A percentile compares a stretch with the other conserved stretches of the same genome.
Evolutionary conservation across 441 rosid genomes (phyloP).

Genomic region (Erodium chrysanthum): DNA sequence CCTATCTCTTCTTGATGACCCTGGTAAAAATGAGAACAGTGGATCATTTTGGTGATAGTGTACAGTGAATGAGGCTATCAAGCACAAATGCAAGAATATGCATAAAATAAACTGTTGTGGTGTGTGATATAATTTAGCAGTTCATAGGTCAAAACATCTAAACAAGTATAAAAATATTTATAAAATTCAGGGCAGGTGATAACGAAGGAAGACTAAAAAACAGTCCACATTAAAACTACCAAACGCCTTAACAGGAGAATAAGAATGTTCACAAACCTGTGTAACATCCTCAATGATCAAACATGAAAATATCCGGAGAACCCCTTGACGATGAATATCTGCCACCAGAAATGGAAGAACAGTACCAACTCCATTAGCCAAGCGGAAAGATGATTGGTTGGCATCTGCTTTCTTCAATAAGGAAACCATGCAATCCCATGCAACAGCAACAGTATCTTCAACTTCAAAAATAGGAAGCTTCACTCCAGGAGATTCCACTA

Average conservation of each 20-base stretch:
- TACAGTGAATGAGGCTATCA: constrained; percentile 8
- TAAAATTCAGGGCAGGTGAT: constrained; percentile 1
- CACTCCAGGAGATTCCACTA: constrained; percentile 71
- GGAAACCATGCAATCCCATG: constrained; percentile 97
- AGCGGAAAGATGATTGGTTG: constrained; percentile 81
- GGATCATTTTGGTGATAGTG: constrained; percentile 12
- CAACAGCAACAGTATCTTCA: constrained; percentile 69
- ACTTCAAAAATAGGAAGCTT: constrained; percentile 79
- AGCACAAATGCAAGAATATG: background rate
- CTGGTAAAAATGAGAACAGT: constrained; percentile 34
- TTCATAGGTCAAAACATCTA: background rate
- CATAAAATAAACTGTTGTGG: background rate
- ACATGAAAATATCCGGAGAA: constrained; percentile 84
- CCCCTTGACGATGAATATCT: constrained; percentile 80
- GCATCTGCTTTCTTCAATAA: constrained; percentile 94
- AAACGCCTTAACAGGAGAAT: constrained; percentile 12
- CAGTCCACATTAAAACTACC: constrained; percentile 13
- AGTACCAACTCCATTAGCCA: constrained; percentile 73
- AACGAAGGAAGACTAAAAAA: constrained; percentile 5
- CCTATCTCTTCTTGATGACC: constrained; percentile 90
- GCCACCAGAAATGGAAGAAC: constrained; percentile 90
- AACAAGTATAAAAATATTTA: background rate
- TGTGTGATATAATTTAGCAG: background rate
- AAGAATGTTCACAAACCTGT: constrained; percentile 48
- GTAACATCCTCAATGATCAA: constrained; percentile 81